Percentiles rank a stretch among this genome's conserved stretches.
Evolutionary conservation across 306 rosid genomes (phyloP).

Genomic region (Herpetospermum pedunculosum): DNA sequence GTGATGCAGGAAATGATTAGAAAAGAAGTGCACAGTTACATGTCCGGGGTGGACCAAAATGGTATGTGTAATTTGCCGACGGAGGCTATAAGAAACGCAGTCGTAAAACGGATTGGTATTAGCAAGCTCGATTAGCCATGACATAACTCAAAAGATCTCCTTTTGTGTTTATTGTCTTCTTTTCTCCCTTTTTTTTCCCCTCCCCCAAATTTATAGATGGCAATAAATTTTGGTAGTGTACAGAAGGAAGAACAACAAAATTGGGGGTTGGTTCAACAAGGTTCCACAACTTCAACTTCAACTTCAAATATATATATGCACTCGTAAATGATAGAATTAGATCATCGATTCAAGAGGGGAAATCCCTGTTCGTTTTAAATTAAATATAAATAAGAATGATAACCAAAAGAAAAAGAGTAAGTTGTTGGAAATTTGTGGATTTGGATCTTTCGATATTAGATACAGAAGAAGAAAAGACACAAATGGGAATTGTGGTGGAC

Average conservation of each 20-base stretch:
- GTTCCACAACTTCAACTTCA: not conserved
- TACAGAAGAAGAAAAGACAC: not conserved
- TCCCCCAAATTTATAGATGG: not conserved
- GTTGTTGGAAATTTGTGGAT: not conserved
- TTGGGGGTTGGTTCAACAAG: not conserved
- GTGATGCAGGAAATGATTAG: slow-evolving; percentile 79
- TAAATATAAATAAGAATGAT: not conserved
- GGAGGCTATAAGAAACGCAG: slow-evolving; percentile 45
- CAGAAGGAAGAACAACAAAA: not conserved
- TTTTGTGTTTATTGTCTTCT: not conserved
- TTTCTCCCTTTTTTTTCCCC: not conserved
- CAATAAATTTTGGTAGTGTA: slow-evolving; percentile 10
- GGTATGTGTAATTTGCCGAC: slow-evolving; percentile 46
- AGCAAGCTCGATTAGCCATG: slow-evolving; percentile 31
- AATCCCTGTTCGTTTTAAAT: not conserved
- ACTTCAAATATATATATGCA: not conserved
- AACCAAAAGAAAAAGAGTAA: not conserved
- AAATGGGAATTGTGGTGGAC: not conserved
- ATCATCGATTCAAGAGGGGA: not conserved
- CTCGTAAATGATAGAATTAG: not conserved
- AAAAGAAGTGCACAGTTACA: slow-evolving; percentile 60
- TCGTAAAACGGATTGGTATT: slow-evolving; percentile 44
- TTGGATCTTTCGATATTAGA: not conserved
- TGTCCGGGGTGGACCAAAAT: slow-evolving; percentile 57
- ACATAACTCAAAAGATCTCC: not conserved